Base-by-base conservation (phyloP, 1,139 yeast species). In the Pichia inconspicua region DNA sequence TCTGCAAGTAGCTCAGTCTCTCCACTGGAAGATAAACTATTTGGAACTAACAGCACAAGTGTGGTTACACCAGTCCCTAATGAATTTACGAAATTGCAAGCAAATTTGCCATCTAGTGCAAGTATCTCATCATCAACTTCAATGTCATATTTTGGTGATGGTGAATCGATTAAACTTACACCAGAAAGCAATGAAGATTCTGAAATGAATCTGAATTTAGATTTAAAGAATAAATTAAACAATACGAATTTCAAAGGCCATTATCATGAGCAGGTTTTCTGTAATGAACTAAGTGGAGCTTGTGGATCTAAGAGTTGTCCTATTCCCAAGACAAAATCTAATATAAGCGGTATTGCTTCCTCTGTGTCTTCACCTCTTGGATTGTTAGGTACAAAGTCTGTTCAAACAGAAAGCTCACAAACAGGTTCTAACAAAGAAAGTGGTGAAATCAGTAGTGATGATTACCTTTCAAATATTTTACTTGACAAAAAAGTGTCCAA, bases 231-330 rank as follows among this genome's bases (percentile, higher is more conserved):
- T 19, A 58, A 55, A 49, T 35, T 52, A 31, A 54, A 58, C 42
- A 53, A 56, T 47, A 25, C 46, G 17, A 62, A 66, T 48, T 68
- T 68, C 48, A 65, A 69, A 43, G 72, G 69, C n/a, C 67, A 70
- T 48, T 75, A 71, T 56, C 73, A 73, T 58, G 79, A 75, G 55
- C 70, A 72, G 46, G 70, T 73, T 25, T 90, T 90, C 61, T 90
- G 97, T 62, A 77, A 75, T 28, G 78, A 81, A 58, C 72, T 90
- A 58, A 77, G 78, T 53, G 76, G 80, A 62, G 97, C 90, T 0
- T 90, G 97, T 66, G 97, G 96, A 17, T 82, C 82, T n/a, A 80
- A 73, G 60, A 72, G 72, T 30, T 68, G 76, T 52, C 95, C 95
- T 4, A 65, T 82, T 9, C 95, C 96, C 9, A 75, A 77, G 60